Evolutionary conservation across 2,329 filamentous ascomycete species (phyloP).

Genomic region (Alternaria gaisen): DNA sequence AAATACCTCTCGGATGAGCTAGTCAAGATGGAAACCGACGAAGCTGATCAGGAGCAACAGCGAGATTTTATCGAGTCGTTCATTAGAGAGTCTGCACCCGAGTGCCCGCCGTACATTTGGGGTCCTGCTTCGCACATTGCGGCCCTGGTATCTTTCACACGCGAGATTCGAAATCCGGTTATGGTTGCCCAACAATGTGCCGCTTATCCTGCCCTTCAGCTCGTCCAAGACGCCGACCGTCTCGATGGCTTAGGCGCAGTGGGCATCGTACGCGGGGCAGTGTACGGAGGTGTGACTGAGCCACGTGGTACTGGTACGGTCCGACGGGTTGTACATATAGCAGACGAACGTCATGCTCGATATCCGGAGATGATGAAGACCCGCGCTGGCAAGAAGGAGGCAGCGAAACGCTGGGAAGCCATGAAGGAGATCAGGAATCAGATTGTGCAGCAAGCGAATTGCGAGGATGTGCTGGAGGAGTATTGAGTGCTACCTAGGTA

Average conservation of each 20-base stretch:
- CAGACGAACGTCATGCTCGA: conserved; percentile 17
- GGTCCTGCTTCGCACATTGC: conserved; percentile 73
- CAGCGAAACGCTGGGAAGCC: conserved; percentile 21
- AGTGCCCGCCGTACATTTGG: conserved; percentile 61
- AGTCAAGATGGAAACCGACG: conserved; percentile 14
- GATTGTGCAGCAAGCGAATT: conserved; percentile 19
- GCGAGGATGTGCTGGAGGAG: conserved; percentile 14
- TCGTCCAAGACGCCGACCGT: conserved; percentile 90
- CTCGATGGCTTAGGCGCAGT: conserved; percentile 85
- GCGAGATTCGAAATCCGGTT: conserved; percentile 70
- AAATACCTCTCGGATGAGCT: conserved; percentile 66
- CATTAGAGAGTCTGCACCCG: not conserved
- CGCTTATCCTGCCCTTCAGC: conserved; percentile 71
- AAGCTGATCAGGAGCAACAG: conserved; percentile 60
- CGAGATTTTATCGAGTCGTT: conserved; percentile 48
- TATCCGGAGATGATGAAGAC: conserved; percentile 34
- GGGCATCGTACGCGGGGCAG: conserved; percentile 31
- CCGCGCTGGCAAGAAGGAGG: conserved; percentile 21
- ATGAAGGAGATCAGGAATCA: conserved; percentile 19
- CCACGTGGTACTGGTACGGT: conserved; percentile 53
- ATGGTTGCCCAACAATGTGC: conserved; percentile 63
- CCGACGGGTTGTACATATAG: conserved; percentile 15
- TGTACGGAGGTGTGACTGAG: conserved; percentile 40
- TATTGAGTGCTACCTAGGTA: not conserved
- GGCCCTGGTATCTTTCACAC: conserved; percentile 77